phyloP scores from a whole-genome alignment of 139 green algal species.

The Penium margaritaceum region DNA sequence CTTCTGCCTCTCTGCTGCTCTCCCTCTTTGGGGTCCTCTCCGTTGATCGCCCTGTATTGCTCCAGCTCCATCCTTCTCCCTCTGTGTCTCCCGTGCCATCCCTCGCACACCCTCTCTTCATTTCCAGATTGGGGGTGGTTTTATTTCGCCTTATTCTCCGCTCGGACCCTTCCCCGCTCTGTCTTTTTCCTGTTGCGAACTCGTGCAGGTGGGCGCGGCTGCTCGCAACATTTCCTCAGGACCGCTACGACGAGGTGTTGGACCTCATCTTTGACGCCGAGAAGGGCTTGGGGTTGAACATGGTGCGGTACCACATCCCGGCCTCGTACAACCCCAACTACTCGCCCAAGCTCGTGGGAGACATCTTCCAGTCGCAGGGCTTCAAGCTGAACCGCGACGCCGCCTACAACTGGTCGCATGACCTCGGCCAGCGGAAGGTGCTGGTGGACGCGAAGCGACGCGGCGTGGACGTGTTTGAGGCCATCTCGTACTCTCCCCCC shows the following conservation, averaged over 20 bases:
- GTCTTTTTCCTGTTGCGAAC: not conserved
- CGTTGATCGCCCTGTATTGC: too few relatives aligned
- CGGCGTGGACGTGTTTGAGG: slow-evolving; percentile 41
- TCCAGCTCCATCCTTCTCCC: not conserved
- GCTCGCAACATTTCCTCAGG: not conserved
- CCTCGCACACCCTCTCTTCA: not conserved
- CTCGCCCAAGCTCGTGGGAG: not conserved
- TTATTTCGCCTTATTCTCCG: too few relatives aligned
- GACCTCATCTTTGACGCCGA: slow-evolving; percentile 46
- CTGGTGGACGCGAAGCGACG: slow-evolving; percentile 33
- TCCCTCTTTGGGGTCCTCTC: too few relatives aligned
- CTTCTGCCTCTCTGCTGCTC: too few relatives aligned
- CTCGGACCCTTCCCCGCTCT: not conserved
- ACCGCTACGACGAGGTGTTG: slow-evolving; percentile 6
- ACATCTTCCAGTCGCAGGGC: slow-evolving; percentile 10
- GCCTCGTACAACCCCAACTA: slow-evolving; percentile 2
- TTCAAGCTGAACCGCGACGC: slow-evolving; percentile 13
- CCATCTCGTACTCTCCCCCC: slow-evolving; percentile 46
- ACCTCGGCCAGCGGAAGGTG: slow-evolving; percentile 32
- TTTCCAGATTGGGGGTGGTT: too few relatives aligned
- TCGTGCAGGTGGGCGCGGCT: not conserved
- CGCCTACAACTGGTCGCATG: slow-evolving; percentile 31
- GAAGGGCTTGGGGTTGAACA: slow-evolving; percentile 42
- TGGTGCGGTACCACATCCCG: slow-evolving; percentile 46
- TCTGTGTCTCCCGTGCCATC: not conserved